Evolutionary conservation across 2,329 filamentous ascomycete genomes (phyloP), one percentile per base, ranked within the genome.

Genomic region (Stachybotrys chlorohalonatus): DNA sequence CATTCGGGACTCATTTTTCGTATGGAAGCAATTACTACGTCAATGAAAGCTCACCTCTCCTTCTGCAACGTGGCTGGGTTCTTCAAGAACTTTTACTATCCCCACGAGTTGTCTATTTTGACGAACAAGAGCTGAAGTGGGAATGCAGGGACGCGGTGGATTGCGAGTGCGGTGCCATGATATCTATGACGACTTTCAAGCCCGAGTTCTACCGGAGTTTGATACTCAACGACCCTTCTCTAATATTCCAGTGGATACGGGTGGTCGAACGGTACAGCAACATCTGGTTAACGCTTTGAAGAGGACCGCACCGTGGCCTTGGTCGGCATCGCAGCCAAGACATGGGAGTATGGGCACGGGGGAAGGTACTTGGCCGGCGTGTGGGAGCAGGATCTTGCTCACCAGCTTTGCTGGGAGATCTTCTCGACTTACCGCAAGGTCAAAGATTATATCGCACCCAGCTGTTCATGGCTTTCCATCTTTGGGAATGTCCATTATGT

Each of bases 1-100:
- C 50, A 8, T 52, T 42, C 11, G 32, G 50, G 32, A 42, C 50
- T n/a, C 49, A 51, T 32, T 32, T 11, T 15, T 11, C 31, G 31
- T 51, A 32, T 16, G 49, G 49, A 5, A 51, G 49, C 13, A 51
- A 51, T 36, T 32, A 51, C 49, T 30, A 11, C 24, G 8, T 51
- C 15, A n/a, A 51, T n/a, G 32, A 45, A 15, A 11, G 30, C 8
- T 45, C 32, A 9, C 36, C 32, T 42, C 31, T 24, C 9, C 32
- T 52, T 4, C 39, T 52, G 8, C 50, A 52, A 32, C 50, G 50
- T 16, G 50, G 32, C n/a, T 52, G 50, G 50, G 50, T 52, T 39
- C 24, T 52, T 2, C 50, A 52, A 30, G 50, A 52, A 17, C 50
- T 32, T 17, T 30, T 52, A n/a, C 16, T 52, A 6, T 31, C 50